Evolutionary conservation across 345 rosid species (phyloP), one percentile per base, ranked within the genome.

Genomic region (Eucalyptus erythrocorys): DNA sequence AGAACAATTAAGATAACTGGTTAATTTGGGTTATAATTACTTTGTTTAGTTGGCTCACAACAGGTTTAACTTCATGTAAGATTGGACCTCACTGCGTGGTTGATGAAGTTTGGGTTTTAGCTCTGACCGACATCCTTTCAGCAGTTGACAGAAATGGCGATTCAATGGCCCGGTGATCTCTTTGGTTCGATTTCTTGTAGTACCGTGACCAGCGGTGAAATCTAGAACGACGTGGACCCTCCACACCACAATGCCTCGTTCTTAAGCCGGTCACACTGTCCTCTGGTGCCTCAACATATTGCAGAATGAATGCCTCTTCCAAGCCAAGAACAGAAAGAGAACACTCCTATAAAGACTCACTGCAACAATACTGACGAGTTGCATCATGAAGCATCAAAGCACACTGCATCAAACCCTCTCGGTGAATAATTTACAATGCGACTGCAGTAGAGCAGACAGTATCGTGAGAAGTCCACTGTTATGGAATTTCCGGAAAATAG

Each of bases 321-420:
- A 71, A 71, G 81, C 82, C 30, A 10, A 37, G 82, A 76, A 76
- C 47, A 21, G 24, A 24, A 37, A 37, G 1, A 0, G 5, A 37
- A 10, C 8, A 76, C 47, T 34, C 7, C 82, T 26, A 76, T 1
- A 10, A 37, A 10, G 82, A 37, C 47, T 3, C 27, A 5, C n/a
- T n/a, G 81, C 0, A 37, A 66, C 24, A 0, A 66, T 32, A 32
- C 22, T 0, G 6, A 21, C 19, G 5, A 64, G 21, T 64, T 14
- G 19, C 37, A 5, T 6, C 27, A 19, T 37, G 82, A 37, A 40
- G 13, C 21, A 76, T 76, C 27, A 21, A 24, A 76, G 82, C 24
- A 68, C 80, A 17, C 80, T 16, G 37, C 79, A 9, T 68, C 40
- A 1, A 10, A 37, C 80, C 80, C 24, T 34, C 5, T 0, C 42